A percentile compares a stretch with the other conserved stretches of the same genome.
Evolutionary conservation across 768 basidiomycete species (phyloP).

Genomic region (Calocera viscosa): DNA sequence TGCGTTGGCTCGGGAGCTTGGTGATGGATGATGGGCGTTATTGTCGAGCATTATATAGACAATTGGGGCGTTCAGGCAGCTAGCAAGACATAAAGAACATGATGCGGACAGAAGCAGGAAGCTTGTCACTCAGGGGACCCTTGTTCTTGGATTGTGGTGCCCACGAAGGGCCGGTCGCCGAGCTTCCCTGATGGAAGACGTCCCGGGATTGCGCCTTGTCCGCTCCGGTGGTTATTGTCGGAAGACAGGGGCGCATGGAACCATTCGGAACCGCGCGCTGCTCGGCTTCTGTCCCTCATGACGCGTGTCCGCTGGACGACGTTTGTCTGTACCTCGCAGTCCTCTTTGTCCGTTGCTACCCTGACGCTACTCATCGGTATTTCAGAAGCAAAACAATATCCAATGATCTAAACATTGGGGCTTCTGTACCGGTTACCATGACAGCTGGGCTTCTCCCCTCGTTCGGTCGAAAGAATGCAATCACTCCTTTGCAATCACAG

Average conservation of each 20-base stretch:
- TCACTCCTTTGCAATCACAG: not conserved
- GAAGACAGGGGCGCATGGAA: not conserved
- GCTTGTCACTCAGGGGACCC: not conserved
- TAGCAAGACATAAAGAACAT: not conserved
- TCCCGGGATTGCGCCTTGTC: not conserved
- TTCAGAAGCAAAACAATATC: not conserved
- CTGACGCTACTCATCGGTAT: not conserved
- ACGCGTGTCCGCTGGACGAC: not conserved
- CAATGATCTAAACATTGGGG: not conserved
- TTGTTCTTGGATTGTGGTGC: not conserved
- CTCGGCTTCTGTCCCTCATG: not conserved
- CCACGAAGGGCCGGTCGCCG: not conserved
- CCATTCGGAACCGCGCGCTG: not conserved
- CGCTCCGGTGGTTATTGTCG: not conserved
- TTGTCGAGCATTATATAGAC: constrained; percentile 6
- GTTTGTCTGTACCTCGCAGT: not conserved
- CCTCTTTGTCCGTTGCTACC: not conserved
- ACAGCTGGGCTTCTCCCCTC: no score
- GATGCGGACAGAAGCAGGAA: not conserved
- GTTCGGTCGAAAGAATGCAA: no score
- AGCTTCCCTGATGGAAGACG: not conserved
- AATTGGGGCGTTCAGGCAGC: not conserved
- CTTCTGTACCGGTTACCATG: not conserved
- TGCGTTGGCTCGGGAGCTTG: not conserved
- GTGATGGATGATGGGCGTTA: not conserved